Base-by-base conservation (phyloP, 768 basidiomycete species). In the Lepiota brunneoincarnata region DNA sequence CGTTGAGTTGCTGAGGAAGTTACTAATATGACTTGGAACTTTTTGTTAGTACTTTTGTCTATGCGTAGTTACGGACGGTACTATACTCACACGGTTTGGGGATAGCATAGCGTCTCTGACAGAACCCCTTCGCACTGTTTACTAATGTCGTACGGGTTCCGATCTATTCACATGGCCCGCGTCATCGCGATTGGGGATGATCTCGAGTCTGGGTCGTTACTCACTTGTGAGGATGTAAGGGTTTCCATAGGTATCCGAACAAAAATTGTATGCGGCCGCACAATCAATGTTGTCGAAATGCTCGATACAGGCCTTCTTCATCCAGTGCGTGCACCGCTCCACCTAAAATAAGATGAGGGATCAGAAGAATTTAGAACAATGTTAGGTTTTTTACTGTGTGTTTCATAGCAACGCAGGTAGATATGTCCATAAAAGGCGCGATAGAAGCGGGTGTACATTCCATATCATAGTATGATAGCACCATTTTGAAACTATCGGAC, bases 121-220 rank as follows among this genome's bases (percentile, higher is more conserved):
- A 78, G 63, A 28, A 66, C 62, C 54, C 83, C 77, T 58, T 78
- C 75, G 52, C 86, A 89, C 24, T 70, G 67, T 63, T 79, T 77
- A 61, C 78, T 84, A 49, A 91, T 78, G 60, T 91, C 87, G 60
- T 91, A 90, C 3, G 79, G 80, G 62, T 84, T 83, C 64, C 71
- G 69, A n/a, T 72, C 75, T 75, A 47, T 9, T 2, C 9, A 20
- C 3, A 24, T 17, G 6, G 7, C 15, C n/a, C 6, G 10, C 21
- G n/a, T 35, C 14, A 20, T 9, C 7, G 11, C 7, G 31, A 9
- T 31, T n/a, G 39, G 14, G 45, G 20, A 20, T 20, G 2, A 11
- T 18, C 12, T 5, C 11, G n/a, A 17, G 2, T 17, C 18, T 15
- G n/a, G 28, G 5, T 2, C 10, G 14, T 2, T 34, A 59, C 77